Base-by-base conservation (phyloP, 495 filamentous ascomycete species). In the Immersiella caudata region DNA sequence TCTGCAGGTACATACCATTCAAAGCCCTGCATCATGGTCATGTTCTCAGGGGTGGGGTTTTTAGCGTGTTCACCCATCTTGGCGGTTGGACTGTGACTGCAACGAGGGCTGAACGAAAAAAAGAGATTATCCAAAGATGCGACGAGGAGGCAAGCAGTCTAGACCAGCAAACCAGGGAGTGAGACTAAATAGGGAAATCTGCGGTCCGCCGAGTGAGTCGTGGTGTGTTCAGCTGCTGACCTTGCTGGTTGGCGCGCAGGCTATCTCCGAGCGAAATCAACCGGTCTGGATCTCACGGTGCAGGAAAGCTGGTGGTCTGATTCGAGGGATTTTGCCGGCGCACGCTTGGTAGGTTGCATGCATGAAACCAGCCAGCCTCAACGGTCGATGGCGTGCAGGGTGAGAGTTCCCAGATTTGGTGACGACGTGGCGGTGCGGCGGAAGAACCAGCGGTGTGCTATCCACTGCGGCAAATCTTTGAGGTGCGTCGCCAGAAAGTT, bases 1-100 rank as follows among this genome's bases (percentile, higher is more conserved):
- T 91, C 87, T 9, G 84, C 83, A 0, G 88, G 88, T 0, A 89
- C 82, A 73, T 93, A 87, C 90, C 91, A 92, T 80, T 93, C 91
- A 74, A 90, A 93, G 9, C 81, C 85, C 75, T 93, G 88, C 70
- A 93, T 77, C 75, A 93, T 86, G 66, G 88, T 87, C 62, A 69
- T 73, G 67, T 93, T 93, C 58, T 73, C 71, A 1, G 71, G 68
- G 0, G 73, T 74, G 4, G 72, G 59, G 27, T 74, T 18, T 49
- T 63, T 66, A 16, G 14, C 25, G 46, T 64, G 40, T 18, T 60
- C 64, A 26, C 56, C 65, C 68, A 70, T 70, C 27, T 25, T 57
- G 68, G 35, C 52, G 65, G 14, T 18, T 46, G 5, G 29, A 33
- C 5, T 46, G 40, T 6, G 40, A 12, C 4, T 46, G 4, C 8